Evolutionary conservation across 768 basidiomycete genomes (phyloP).

Genomic region (Suillus plorans): DNA sequence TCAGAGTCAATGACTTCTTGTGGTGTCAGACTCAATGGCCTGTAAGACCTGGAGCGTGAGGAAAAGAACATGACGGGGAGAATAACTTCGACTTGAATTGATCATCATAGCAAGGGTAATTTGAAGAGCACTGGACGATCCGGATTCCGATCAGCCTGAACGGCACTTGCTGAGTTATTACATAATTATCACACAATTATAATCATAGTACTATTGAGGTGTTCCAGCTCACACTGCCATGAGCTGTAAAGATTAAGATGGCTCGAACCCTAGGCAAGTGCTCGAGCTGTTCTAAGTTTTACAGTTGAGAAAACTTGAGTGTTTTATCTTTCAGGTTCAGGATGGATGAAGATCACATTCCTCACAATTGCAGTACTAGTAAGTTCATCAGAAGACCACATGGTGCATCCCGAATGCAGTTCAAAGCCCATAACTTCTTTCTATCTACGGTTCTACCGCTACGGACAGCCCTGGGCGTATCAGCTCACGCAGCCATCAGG

Average conservation of each 20-base stretch:
- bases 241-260: too few species aligned
- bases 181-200: too few species aligned
- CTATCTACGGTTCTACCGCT: background rate
- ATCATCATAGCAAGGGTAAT: background rate
- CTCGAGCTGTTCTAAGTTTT: too few species aligned
- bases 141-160: background rate
- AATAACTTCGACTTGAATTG: background rate
- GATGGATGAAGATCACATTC: too few species aligned
- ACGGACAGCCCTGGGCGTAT: background rate
- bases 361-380: too few species aligned
- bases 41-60: background rate
- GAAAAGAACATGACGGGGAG: background rate
- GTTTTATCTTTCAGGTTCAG: too few species aligned
- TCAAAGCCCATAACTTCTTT: background rate
- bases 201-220: too few species aligned
- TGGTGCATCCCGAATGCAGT: background rate
- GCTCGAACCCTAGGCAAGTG: too few species aligned
- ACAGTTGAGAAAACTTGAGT: too few species aligned
- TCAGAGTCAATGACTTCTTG: background rate
- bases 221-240: too few species aligned
- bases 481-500: background rate
- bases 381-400: background rate
- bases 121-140: background rate
- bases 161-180: background rate
- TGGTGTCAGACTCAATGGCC: background rate